These are phyloP conservation scores for Cryptococcus hybrid DNA, from an alignment of 1,284 basidiomycete species.

Conservation along the genomic window DNA sequence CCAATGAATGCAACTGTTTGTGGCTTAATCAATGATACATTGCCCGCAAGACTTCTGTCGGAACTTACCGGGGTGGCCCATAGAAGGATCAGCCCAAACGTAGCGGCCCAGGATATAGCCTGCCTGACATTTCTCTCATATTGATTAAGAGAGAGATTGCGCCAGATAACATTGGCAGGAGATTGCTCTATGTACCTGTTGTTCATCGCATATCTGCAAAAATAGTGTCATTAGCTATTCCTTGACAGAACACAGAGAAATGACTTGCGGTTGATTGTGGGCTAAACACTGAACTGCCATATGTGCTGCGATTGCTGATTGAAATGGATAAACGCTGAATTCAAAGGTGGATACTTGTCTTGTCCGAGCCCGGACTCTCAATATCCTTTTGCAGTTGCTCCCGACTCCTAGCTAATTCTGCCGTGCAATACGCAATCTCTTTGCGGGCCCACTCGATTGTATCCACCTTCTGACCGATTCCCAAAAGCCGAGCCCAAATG, in stretches of 20 bases:
- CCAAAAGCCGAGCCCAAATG: constrained; percentile 63
- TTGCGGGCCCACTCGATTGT: constrained; percentile 77
- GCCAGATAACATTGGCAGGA: constrained; percentile 69
- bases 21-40: not conserved
- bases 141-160: constrained; percentile 69
- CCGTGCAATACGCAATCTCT: constrained; percentile 39
- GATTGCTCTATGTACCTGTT: constrained; percentile 65
- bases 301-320: constrained; percentile 92
- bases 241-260: not conserved
- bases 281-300: constrained; percentile 69
- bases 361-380: constrained; percentile 34
- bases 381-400: constrained; percentile 53
- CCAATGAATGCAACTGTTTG: constrained; percentile 52
- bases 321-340: constrained; percentile 90
- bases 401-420: constrained; percentile 32
- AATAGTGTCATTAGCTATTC: not conserved
- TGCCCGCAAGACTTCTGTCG: not conserved
- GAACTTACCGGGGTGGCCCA: constrained; percentile 59
- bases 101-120: constrained; percentile 54
- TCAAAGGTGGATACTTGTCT: constrained; percentile 62
- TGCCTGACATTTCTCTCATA: constrained; percentile 72
- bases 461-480: constrained; percentile 75
- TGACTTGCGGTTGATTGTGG: constrained; percentile 66
- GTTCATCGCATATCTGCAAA: constrained; percentile 56
- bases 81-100: constrained; percentile 62